Base-by-base conservation (phyloP, 805 yeast species). In the Cyberlindnera japonica region DNA sequence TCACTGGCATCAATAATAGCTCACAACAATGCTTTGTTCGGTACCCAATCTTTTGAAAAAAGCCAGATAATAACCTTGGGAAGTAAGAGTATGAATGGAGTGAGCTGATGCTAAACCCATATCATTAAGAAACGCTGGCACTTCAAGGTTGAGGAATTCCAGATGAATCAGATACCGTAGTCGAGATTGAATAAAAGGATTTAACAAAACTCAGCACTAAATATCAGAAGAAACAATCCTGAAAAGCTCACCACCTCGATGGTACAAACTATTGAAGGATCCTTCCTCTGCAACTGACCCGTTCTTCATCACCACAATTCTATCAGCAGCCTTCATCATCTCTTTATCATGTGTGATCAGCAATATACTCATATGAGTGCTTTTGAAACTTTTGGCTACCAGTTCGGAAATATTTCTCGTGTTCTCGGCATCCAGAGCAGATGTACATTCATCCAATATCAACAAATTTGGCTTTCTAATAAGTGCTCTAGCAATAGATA, bases 391-490 rank as follows among this genome's bases (percentile, higher is more conserved):
- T 2, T 55, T 50, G 11, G 51, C 38, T 0, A 91, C 65, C 43
- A 86, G 49, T 2, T 69, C 54, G 13, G 70, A 64, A n/a, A 93
- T 72, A 2, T 58, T 54, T 7, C 55, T 50, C 0, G 83, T 60
- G 48, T 81, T 83, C 15, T 68, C 73, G 0, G 81, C 68, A 57
- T 93, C 99, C 35, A 93, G 65, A 0, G 95, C 84, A 0, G 97
- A 81, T 0, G 98, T 89, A 51, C 90, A 82, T 58, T 93, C 99
- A 61, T 93, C 99, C 35, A 93, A 61, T 15, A 80, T 64, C 38
- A 78, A 54, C 9, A 80, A 49, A 22, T 66, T 64, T 0, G 97
- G 93, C 16, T 71, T 66, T 26, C 90, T 63, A 5, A 90, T 43
- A 4, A 93, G 47, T 0, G 95, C 93, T 37, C 98, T 70, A 0